phyloP scores from a whole-genome alignment of 495 filamentous ascomycete genomes.

The Penicillium pancosmium region DNA sequence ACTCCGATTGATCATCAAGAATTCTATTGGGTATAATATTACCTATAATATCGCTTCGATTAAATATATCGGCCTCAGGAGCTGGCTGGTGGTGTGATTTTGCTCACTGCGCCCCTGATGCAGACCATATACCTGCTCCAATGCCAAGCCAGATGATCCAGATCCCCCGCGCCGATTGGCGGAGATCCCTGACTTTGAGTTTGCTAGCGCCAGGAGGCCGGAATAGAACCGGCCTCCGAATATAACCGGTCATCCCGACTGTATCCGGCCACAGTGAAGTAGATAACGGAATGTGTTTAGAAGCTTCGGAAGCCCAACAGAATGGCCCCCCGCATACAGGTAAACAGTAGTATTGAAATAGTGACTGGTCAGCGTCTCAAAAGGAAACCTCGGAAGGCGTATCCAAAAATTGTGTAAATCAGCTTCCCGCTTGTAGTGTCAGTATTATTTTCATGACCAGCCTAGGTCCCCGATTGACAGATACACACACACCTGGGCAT shows the following conservation, averaged over 20 bases:
- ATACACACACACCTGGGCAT: too few species aligned
- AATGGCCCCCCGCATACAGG: too few species aligned
- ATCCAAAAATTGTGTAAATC: too few species aligned
- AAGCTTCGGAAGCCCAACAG: too few species aligned
- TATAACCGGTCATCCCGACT: slow-evolving; percentile 37
- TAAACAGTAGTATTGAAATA: too few species aligned
- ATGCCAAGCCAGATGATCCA: slow-evolving; percentile 27
- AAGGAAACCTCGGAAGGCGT: background rate
- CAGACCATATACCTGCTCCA: slow-evolving; percentile 28
- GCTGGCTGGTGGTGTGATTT: slow-evolving; percentile 5
- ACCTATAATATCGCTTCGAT: background rate
- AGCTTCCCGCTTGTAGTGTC: too few species aligned
- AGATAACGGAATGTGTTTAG: background rate
- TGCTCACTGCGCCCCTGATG: slow-evolving; percentile 13
- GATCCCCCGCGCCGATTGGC: slow-evolving; percentile 24
- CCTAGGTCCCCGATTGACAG: too few species aligned
- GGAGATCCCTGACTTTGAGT: slow-evolving; percentile 28
- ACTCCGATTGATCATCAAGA: background rate
- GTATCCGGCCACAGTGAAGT: slow-evolving; percentile 8
- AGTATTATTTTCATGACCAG: too few species aligned
- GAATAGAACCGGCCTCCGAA: slow-evolving; percentile 50
- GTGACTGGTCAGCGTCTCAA: too few species aligned
- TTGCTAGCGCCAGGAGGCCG: slow-evolving; percentile 44
- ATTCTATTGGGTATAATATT: background rate
- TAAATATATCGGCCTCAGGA: background rate